Conservation (phyloP, 306 rosid species). For the Begonia peltatifolia region DNA sequence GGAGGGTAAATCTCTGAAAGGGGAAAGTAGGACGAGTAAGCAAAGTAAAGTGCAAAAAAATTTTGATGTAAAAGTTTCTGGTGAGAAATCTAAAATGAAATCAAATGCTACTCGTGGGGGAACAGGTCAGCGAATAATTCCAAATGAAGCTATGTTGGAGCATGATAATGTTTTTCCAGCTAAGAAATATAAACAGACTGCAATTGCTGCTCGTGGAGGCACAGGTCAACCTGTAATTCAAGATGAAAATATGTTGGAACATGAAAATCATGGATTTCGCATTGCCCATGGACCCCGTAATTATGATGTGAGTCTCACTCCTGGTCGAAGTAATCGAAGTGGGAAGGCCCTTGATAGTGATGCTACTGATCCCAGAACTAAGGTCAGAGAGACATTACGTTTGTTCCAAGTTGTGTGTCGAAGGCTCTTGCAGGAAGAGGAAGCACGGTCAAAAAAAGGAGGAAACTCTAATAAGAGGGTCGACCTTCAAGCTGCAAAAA, state of each 20-base stretch:
- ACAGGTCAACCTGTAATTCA: slow-evolving; percentile 20
- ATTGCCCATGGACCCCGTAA: slow-evolving; percentile 11
- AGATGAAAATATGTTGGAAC: slow-evolving; percentile 18
- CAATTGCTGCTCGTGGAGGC: slow-evolving; percentile 7
- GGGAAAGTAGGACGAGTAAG: slow-evolving; percentile 16
- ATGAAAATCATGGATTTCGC: slow-evolving; percentile 7
- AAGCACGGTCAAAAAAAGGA: slow-evolving; percentile 31
- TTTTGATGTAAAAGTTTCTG: slow-evolving; percentile 18
- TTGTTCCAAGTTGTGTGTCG: slow-evolving; percentile 58
- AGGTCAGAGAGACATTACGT: slow-evolving; percentile 67
- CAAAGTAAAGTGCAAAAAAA: slow-evolving; percentile 29
- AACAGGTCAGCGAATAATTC: slow-evolving; percentile 24
- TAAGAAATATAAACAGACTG: slow-evolving; percentile 6
- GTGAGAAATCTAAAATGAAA: slow-evolving; percentile 11
- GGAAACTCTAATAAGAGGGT: slow-evolving; percentile 27
- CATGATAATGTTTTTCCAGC: slow-evolving; percentile 11
- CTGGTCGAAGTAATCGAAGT: slow-evolving; percentile 22
- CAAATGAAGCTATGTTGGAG: slow-evolving; percentile 13
- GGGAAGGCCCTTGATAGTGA: slow-evolving; percentile 17
- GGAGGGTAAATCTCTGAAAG: slow-evolving; percentile 16
- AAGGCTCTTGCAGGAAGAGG: slow-evolving; percentile 68
- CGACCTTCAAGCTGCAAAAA: slow-evolving; percentile 39
- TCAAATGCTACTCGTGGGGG: slow-evolving; percentile 16
- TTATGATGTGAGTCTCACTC: slow-evolving; percentile 30
- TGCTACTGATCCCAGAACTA: slow-evolving; percentile 30